Conservation (phyloP, 306 rosid species). For the Neltuma alba region DNA sequence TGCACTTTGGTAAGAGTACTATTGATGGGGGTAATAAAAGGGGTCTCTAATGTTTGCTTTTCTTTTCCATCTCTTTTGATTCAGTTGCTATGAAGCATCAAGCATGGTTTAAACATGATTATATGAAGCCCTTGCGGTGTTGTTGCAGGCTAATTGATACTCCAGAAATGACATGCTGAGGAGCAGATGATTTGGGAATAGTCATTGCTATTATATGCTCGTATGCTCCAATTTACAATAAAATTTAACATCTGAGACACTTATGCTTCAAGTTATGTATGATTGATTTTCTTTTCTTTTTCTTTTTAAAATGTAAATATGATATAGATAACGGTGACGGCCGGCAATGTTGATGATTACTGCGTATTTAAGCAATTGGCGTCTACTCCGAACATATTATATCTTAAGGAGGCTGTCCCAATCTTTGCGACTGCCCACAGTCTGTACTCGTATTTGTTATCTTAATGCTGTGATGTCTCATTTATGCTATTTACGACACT, state of each 20-base stretch:
- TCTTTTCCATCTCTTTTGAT: slow-evolving; percentile 13
- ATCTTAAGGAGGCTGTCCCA: slow-evolving; percentile 4
- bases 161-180: slow-evolving; percentile 65
- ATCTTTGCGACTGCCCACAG: slow-evolving; percentile 21
- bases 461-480: not conserved
- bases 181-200: slow-evolving; percentile 54
- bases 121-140: not conserved
- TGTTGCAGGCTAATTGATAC: slow-evolving; percentile 39
- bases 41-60: not conserved
- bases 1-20: not conserved
- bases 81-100: not conserved
- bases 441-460: not conserved
- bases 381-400: slow-evolving; percentile 30
- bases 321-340: not conserved
- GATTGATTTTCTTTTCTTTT: slow-evolving; percentile 18
- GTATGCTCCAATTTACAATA: slow-evolving; percentile 42
- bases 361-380: slow-evolving; percentile 30
- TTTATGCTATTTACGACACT: not conserved
- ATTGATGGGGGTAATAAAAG: not conserved
- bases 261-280: slow-evolving; percentile 36
- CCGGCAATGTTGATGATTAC: slow-evolving; percentile 10
- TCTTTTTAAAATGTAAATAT: slow-evolving; percentile 11
- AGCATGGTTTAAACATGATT: not conserved
- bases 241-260: slow-evolving; percentile 33
- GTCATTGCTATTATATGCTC: slow-evolving; percentile 28